Conservation (phyloP, 371 early-diverging fungal species). For the Apophysomyces sp. region DNA sequence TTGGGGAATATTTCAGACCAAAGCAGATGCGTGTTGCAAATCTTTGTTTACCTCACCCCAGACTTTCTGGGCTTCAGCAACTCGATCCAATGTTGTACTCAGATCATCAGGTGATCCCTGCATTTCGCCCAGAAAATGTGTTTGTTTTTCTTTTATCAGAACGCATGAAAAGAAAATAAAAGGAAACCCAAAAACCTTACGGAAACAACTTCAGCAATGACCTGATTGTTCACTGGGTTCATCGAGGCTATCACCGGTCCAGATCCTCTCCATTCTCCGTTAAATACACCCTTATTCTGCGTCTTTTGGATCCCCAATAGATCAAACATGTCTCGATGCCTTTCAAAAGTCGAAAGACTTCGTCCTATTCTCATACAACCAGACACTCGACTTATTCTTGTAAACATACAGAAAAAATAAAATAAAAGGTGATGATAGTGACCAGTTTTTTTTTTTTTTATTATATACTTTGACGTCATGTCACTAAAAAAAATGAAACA, state of each 20-base stretch:
- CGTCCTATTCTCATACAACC: constrained; percentile 5
- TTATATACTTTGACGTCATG: too few relatives aligned
- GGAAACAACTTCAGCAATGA: constrained; percentile 79
- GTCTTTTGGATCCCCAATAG: constrained; percentile 68
- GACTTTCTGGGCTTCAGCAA: constrained; percentile 62
- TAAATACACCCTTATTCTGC: constrained; percentile 84
- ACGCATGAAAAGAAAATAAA: constrained; percentile 1
- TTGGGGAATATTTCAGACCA: too few relatives aligned
- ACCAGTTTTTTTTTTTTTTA: not conserved
- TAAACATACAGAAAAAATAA: not conserved
- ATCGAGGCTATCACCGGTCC: constrained; percentile 75
- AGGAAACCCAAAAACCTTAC: constrained; percentile 37
- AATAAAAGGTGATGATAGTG: constrained; percentile 5
- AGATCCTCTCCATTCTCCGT: constrained; percentile 88
- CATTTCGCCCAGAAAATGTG: too few relatives aligned
- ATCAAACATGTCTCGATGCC: constrained; percentile 56
- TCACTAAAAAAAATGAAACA: not conserved
- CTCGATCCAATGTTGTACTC: constrained; percentile 52
- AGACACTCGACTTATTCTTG: not conserved
- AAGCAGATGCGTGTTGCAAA: too few relatives aligned
- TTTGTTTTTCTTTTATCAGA: not conserved
- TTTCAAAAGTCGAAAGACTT: constrained; percentile 41
- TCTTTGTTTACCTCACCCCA: constrained; percentile 75
- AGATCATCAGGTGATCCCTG: constrained; percentile 44
- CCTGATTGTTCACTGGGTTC: constrained; percentile 88